phyloP scores from a whole-genome alignment of 192 early-diverging fungal genomes.

The Mortierella alpina region DNA sequence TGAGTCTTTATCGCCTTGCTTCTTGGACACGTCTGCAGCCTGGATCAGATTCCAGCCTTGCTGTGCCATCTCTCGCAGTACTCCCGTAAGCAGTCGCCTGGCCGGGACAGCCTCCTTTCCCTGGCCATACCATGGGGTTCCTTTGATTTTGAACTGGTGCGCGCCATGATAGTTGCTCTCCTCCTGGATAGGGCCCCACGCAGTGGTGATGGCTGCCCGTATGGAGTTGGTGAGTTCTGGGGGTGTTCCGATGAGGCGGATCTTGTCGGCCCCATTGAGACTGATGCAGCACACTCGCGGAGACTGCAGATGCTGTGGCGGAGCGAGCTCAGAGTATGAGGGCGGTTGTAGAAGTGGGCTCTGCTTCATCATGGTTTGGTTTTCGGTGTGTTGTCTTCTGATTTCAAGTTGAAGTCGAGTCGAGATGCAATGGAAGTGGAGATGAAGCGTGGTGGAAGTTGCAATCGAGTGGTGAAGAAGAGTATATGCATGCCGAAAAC shows the following conservation, averaged over 20 bases:
- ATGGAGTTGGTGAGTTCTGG: neutral
- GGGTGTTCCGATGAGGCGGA: slow-evolving; percentile 32
- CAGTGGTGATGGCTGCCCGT: slow-evolving; percentile 1
- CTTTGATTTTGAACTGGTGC: slow-evolving; percentile 34
- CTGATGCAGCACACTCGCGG: slow-evolving; percentile 22
- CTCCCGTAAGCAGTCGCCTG: slow-evolving; percentile 8
- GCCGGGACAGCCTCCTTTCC: slow-evolving; percentile 16
- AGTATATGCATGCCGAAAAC: too few relatives aligned
- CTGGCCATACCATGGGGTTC: slow-evolving; percentile 27
- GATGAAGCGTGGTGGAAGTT: too few relatives aligned
- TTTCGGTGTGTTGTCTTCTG: too few relatives aligned
- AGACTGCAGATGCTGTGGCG: neutral
- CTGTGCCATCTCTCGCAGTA: slow-evolving; percentile 23
- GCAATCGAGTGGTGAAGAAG: too few relatives aligned
- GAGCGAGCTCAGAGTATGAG: neutral
- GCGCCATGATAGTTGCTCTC: slow-evolving; percentile 10
- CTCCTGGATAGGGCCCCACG: slow-evolving; percentile 29
- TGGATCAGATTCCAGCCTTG: slow-evolving; percentile 45
- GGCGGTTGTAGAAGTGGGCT: neutral
- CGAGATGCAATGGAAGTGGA: too few relatives aligned
- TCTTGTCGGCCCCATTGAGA: slow-evolving; percentile 27
- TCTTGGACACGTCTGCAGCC: slow-evolving; percentile 25
- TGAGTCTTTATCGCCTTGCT: slow-evolving; percentile 18
- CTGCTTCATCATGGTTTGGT: too few relatives aligned
- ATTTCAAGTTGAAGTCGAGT: too few relatives aligned